Evolutionary conservation across 2,329 filamentous ascomycete species (phyloP), one percentile per base, ranked within the genome.

Genomic region (Talaromyces sp.): DNA sequence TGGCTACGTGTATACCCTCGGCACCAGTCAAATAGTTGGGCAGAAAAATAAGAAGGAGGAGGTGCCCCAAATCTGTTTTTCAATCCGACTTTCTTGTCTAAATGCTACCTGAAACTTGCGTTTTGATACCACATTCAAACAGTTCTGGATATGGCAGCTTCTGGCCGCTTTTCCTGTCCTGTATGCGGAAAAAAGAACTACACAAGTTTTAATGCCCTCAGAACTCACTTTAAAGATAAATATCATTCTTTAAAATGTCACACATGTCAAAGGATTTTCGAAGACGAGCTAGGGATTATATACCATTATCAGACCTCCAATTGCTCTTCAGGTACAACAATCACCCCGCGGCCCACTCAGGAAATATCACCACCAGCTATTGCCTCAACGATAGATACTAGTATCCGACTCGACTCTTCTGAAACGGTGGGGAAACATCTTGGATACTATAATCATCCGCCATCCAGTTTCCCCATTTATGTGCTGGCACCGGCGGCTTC

Each of bases 1-100:
- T 30, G 50, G 39, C 32, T n/a, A 43, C 45, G 50, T 48, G 50
- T 52, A 32, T 44, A 22, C 39, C 36, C 48, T 52, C 2, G 22
- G 19, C 14, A 16, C 49, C 45, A 48, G 45, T 40, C 14, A 19
- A 10, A 7, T 4, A 10, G 13, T 22, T 14, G 4, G 42, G 27
- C 7, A 22, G 24, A 35, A 30, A 20, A 11, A 35, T 45, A 45
- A 45, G 30, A 11, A 33, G 10, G 10, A 11, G 5, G 8, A 19
- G 0, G 19, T 5, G 4, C 20, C 8, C 27, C n/a, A 4, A n/a
- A 17, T 33, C n/a, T 43, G 24, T 11, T 27, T 33, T 19, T 8
- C 24, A 27, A 27, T 9, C 24, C 4, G 24, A 22, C 1, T 14
- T 19, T 20, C 13, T 44, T 29, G 9, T 33, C 11, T 24, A 11